Conservation (phyloP, 495 filamentous ascomycete species). For the Letharia lupina region DNA sequence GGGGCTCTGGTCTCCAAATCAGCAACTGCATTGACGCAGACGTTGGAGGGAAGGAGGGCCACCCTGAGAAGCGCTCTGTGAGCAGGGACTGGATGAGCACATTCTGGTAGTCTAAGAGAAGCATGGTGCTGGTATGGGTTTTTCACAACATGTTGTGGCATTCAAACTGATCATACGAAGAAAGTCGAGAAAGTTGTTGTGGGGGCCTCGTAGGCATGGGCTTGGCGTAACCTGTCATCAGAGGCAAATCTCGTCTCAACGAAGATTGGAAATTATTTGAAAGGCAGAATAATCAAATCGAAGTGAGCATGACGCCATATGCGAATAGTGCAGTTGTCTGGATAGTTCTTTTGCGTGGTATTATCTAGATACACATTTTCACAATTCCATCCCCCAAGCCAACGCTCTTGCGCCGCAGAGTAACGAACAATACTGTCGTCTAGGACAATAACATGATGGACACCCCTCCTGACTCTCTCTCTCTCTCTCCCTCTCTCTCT, state of each 20-base stretch:
- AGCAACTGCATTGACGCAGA: background rate
- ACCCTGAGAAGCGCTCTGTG: constrained; percentile 91
- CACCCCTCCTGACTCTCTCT: background rate
- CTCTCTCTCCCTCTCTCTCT: background rate
- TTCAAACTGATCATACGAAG: background rate
- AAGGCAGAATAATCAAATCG: background rate
- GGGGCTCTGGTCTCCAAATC: constrained; percentile 51
- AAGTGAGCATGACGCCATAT: background rate
- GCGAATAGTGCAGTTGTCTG: background rate
- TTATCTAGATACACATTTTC: constrained; percentile 11
- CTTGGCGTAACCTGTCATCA: too few relatives aligned
- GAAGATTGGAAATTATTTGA: background rate
- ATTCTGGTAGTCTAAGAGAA: constrained; percentile 98
- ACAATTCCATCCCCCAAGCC: constrained; percentile 8
- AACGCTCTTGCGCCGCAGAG: constrained; percentile 13
- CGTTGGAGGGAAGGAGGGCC: constrained; percentile 26
- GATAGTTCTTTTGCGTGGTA: background rate
- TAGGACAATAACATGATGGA: constrained; percentile 3
- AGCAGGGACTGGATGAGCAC: constrained; percentile 92
- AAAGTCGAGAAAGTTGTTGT: background rate
- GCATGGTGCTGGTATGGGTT: constrained; percentile 50
- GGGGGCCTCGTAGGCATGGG: background rate
- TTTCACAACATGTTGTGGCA: background rate
- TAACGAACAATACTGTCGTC: background rate
- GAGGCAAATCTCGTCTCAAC: too few relatives aligned